Base-by-base conservation (phyloP, 2,329 filamentous ascomycete genomes). In the Mariannaea elegans region DNA sequence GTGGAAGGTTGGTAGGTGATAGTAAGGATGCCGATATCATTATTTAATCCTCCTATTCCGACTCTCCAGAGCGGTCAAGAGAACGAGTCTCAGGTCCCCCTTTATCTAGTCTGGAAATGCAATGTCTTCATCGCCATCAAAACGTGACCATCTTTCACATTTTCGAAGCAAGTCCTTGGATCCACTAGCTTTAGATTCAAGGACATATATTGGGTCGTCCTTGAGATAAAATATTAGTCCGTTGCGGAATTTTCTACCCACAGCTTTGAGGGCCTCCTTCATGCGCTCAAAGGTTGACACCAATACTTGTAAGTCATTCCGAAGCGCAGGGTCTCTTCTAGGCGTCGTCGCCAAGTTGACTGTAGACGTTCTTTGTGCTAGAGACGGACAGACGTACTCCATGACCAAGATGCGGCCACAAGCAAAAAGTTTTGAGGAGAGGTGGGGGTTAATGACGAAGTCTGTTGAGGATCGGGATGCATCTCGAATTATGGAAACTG, bases 1-100 rank as follows among this genome's bases (percentile, higher is more conserved):
- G 69, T 3, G 73, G 73, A 12, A 58, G 64, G 19, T 53, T 65
- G 27, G 61, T 68, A 7, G 69, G 67, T 9, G 56, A 67, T n/a
- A 62, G 59, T 31, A 64, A 61, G 27, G 59, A 55, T 21, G 55
- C 42, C 7, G 32, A 59, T 13, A 44, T 59, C 14, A 50, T 7
- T 14, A 34, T 61, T 19, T 61, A 24, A 39, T 32, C 5, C 6
- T 6, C n/a, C 7, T n/a, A 16, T 32, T 8, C 14, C 9, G 18
- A n/a, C 6, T n/a, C 16, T 7, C 2, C 3, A 21, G 18, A 16
- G 4, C 3, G 24, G 2, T 14, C 41, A 42, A 23, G 10, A 18
- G 9, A 24, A 29, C 3, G 7, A n/a, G 23, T 45, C 4, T 3
- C 12, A 16, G 13, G 4, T 39, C 36, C 21, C 32, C 4, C 16